Conservation (phyloP, 306 rosid genomes). For the Begonia fuchsioides region DNA sequence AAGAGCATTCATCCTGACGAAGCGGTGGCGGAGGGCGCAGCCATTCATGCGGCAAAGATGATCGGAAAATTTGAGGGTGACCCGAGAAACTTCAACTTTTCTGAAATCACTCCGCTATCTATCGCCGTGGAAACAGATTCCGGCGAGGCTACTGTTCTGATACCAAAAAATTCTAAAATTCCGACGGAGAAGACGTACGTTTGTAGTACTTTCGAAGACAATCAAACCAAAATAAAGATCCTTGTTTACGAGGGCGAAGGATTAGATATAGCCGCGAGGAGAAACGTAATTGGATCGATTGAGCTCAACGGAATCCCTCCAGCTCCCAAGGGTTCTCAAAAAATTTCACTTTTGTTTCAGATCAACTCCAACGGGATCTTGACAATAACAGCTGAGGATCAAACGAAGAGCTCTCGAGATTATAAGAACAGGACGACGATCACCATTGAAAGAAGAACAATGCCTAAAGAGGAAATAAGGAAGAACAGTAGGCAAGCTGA, state of each 20-base stretch:
- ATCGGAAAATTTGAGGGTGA: conserved; percentile 5
- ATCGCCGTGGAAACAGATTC: not conserved
- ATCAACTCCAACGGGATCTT: conserved; percentile 3
- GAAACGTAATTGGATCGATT: conserved; percentile 10
- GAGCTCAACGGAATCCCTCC: conserved; percentile 7
- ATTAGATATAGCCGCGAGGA: not conserved
- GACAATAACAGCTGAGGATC: conserved; percentile 9
- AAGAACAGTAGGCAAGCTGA: conserved; percentile 8
- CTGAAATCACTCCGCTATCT: conserved; percentile 12
- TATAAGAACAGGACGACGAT: conserved; percentile 8
- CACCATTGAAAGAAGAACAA: conserved; percentile 7
- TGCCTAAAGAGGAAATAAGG: conserved; percentile 9
- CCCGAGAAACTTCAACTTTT: conserved; percentile 4
- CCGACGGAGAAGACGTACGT: conserved; percentile 6
- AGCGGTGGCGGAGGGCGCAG: conserved; percentile 11
- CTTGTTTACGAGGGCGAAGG: conserved; percentile 12
- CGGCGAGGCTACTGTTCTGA: conserved; percentile 9
- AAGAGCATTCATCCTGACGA: conserved; percentile 13
- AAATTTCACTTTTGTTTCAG: not conserved
- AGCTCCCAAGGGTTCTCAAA: conserved; percentile 6
- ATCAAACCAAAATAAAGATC: conserved; percentile 7
- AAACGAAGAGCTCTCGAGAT: not conserved
- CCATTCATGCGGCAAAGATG: conserved; percentile 5
- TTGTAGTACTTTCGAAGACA: conserved; percentile 3
- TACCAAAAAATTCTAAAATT: conserved; percentile 11